These are phyloP conservation scores for Mycosarcoma mackinlayi DNA, from an alignment of 1,284 basidiomycete genomes.

Conservation along the genomic window DNA sequence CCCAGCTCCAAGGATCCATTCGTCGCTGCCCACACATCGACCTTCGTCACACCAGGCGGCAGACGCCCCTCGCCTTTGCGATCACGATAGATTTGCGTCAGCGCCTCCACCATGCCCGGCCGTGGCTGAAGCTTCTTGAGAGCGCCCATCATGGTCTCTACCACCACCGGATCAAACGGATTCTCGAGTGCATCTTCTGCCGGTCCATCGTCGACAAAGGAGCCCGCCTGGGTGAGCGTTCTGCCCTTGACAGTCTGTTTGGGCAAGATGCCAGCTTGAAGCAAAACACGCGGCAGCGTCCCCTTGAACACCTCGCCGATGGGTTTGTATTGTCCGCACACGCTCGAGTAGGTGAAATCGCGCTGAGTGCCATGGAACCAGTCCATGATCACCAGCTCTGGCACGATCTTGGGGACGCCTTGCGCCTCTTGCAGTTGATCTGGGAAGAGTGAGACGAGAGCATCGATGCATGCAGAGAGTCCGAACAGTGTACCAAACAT, in stretches of 20 bases:
- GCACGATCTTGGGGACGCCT: constrained; percentile 38
- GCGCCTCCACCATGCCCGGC: constrained; percentile 58
- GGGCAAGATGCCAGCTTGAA: constrained; percentile 53
- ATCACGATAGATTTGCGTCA: constrained; percentile 49
- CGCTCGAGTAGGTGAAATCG: constrained; percentile 56
- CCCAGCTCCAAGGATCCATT: constrained; percentile 55
- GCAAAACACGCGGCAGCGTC: constrained; percentile 50
- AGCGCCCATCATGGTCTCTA: constrained; percentile 51
- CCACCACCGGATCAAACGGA: constrained; percentile 34
- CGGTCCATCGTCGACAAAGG: constrained; percentile 24
- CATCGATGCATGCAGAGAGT: constrained; percentile 45
- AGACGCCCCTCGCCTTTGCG: constrained; percentile 34
- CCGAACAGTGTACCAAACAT: constrained; percentile 62
- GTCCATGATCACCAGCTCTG: constrained; percentile 60
- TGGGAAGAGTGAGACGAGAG: constrained; percentile 41
- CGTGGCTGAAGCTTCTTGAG: constrained; percentile 48
- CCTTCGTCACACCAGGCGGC: constrained; percentile 26
- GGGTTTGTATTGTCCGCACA: constrained; percentile 52
- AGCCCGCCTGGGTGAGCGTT: constrained; percentile 32
- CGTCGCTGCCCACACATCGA: constrained; percentile 58
- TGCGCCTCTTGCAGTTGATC: constrained; percentile 38
- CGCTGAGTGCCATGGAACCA: constrained; percentile 63
- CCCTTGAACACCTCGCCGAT: constrained; percentile 55
- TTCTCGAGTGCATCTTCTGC: constrained; percentile 42
- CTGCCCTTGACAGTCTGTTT: constrained; percentile 11